Conservation (phyloP, 2,329 filamentous ascomycete species). For the Alternaria brassicae region DNA sequence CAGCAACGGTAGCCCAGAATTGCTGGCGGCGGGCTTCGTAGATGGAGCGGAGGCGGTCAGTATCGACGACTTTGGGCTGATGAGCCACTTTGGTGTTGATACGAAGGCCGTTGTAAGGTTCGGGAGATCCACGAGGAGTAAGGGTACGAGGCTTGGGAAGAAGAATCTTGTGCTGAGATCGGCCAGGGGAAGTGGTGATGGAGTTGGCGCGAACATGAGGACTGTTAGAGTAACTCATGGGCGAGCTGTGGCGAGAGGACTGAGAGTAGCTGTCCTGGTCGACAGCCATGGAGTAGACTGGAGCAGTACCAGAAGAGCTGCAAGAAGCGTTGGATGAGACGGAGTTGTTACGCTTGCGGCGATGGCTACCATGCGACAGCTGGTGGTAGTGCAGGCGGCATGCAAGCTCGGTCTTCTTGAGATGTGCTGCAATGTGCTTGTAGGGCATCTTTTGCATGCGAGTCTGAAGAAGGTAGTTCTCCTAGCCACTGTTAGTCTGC, state of each 20-base stretch:
- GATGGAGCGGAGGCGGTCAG: slow-evolving; percentile 70
- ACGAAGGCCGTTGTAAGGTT: slow-evolving; percentile 51
- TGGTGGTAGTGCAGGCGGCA: slow-evolving; percentile 90
- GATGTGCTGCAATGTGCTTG: slow-evolving; percentile 83
- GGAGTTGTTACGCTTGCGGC: slow-evolving; percentile 77
- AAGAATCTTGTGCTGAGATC: slow-evolving; percentile 60
- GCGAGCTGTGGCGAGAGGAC: slow-evolving; percentile 51
- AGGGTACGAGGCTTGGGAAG: slow-evolving; percentile 68
- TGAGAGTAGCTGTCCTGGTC: slow-evolving; percentile 48
- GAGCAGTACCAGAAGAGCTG: slow-evolving; percentile 44
- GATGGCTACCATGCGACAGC: slow-evolving; percentile 80
- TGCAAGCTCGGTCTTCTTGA: slow-evolving; percentile 87
- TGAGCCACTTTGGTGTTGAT: slow-evolving; percentile 54
- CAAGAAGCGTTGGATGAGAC: slow-evolving; percentile 63
- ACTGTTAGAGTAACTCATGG: slow-evolving; percentile 55
- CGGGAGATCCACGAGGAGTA: slow-evolving; percentile 48
- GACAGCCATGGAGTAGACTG: slow-evolving; percentile 50
- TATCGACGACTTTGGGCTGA: slow-evolving; percentile 64
- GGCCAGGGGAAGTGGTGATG: slow-evolving; percentile 60
- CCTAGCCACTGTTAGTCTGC: slow-evolving; percentile 59
- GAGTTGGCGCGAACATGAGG: slow-evolving; percentile 42
- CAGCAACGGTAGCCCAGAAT: slow-evolving; percentile 76
- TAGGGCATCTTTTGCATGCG: slow-evolving; percentile 89
- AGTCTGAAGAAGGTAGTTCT: slow-evolving; percentile 82
- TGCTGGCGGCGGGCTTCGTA: slow-evolving; percentile 73